These are phyloP conservation scores for Colletotrichum camelliae DNA, from an alignment of 2,329 filamentous ascomycete species.

Conservation along the genomic window DNA sequence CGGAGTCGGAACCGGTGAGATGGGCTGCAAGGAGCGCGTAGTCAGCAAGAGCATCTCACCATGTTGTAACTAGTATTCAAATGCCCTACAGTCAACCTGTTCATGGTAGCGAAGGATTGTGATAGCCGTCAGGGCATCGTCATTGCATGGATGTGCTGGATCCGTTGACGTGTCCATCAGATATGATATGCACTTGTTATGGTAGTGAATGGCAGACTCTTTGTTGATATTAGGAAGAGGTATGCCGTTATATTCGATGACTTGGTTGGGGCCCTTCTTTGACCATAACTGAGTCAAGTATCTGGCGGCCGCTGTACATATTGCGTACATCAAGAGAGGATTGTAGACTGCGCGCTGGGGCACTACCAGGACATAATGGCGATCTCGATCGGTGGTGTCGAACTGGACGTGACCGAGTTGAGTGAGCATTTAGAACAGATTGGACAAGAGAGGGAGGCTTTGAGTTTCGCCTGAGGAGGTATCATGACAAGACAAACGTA, in stretches of 20 bases:
- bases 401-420: neutral
- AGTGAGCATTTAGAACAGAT: neutral
- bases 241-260: neutral
- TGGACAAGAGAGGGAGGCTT: fast-evolving
- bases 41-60: neutral
- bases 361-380: neutral
- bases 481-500: neutral
- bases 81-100: neutral
- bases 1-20: neutral
- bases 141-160: neutral
- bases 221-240: neutral
- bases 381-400: conserved; percentile 2
- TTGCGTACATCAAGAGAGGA: neutral
- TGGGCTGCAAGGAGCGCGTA: neutral
- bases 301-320: conserved; percentile 1
- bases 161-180: neutral
- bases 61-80: fast-evolving
- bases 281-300: neutral
- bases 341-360: neutral
- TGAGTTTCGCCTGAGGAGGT: neutral
- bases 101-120: conserved; percentile 1
- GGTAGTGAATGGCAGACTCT: neutral
- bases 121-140: neutral
- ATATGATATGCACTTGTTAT: neutral
- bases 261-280: neutral